phyloP scores from a whole-genome alignment of 2,329 filamentous ascomycete species.

The Pseudophaeomoniella oleicola region DNA sequence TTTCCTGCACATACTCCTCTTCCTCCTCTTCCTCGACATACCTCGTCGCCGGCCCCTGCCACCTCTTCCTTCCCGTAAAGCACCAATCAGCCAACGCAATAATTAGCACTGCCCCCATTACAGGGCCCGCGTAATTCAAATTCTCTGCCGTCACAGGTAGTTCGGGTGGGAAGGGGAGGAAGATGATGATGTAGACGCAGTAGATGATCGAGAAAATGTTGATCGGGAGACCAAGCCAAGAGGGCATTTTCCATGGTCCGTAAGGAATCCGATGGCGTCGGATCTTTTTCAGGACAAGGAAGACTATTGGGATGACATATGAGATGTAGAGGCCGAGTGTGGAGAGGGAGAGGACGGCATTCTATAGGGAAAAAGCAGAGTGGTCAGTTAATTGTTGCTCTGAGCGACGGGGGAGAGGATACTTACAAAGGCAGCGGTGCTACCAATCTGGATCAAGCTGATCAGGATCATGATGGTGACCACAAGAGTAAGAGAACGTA shows the following conservation, averaged over 20 bases:
- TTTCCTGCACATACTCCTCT: no score
- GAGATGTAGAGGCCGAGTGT: slow-evolving; percentile 29
- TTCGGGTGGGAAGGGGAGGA: slow-evolving; percentile 16
- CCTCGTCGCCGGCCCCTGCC: slow-evolving; percentile 1
- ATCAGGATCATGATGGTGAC: slow-evolving; percentile 8
- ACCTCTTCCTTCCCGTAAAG: slow-evolving; percentile 1
- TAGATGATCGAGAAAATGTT: slow-evolving; percentile 17
- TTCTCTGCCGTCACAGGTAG: slow-evolving; percentile 17
- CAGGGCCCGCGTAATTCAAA: slow-evolving; percentile 18
- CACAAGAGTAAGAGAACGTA: slow-evolving; percentile 5
- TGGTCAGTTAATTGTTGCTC: background rate
- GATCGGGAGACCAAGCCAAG: slow-evolving; percentile 9
- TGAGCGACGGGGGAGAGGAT: slow-evolving; percentile 10
- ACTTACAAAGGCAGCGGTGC: slow-evolving; percentile 13
- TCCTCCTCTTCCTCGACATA: background rate
- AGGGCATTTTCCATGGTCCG: slow-evolving; percentile 13
- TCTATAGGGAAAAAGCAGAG: slow-evolving; percentile 18
- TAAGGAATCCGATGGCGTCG: slow-evolving; percentile 9
- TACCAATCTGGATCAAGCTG: slow-evolving; percentile 12
- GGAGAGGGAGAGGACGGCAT: slow-evolving; percentile 3
- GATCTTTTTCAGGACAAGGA: slow-evolving; percentile 23
- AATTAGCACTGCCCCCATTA: slow-evolving; percentile 8
- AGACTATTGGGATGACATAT: slow-evolving; percentile 31
- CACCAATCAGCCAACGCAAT: slow-evolving; percentile 10
- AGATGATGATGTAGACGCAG: slow-evolving; percentile 15